Percentiles rank a stretch among this genome's conserved stretches.
Conservation (phyloP, 2,329 filamentous ascomycete species). For the Trichoderma sp. region DNA sequence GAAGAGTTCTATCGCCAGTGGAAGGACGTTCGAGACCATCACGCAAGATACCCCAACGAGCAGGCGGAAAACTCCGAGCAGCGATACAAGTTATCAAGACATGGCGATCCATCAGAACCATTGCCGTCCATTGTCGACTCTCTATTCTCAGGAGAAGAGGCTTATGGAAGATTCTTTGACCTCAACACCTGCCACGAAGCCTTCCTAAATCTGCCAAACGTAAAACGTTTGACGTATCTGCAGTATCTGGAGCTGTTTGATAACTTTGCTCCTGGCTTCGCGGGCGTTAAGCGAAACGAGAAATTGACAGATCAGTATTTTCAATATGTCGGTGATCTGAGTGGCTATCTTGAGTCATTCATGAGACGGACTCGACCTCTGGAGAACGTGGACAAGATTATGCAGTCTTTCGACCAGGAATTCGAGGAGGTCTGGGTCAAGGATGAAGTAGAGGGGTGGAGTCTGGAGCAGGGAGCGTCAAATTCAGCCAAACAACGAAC, state of each 20-base stretch:
- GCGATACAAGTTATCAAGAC: slow-evolving; percentile 76
- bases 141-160: slow-evolving; percentile 95
- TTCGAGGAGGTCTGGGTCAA: slow-evolving; percentile 84
- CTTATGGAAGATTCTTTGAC: slow-evolving; percentile 90
- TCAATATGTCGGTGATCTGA: slow-evolving; percentile 79
- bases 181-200: slow-evolving; percentile 81
- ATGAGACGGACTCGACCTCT: slow-evolving; percentile 82
- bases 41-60: slow-evolving; percentile 89
- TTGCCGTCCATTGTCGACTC: slow-evolving; percentile 75
- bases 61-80: slow-evolving; percentile 93
- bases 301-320: slow-evolving; percentile 95
- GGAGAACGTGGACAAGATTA: slow-evolving; percentile 80
- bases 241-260: slow-evolving; percentile 95
- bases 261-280: slow-evolving; percentile 73
- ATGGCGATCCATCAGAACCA: slow-evolving; percentile 65
- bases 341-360: slow-evolving; percentile 84
- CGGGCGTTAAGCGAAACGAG: slow-evolving; percentile 75
- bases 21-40: slow-evolving; percentile 80
- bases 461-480: slow-evolving; percentile 53
- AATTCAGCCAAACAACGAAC: slow-evolving; percentile 39
- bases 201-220: slow-evolving; percentile 85
- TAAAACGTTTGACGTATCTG: slow-evolving; percentile 84
- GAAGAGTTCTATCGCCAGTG: slow-evolving; percentile 90
- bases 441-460: slow-evolving; percentile 80
- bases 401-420: slow-evolving; percentile 76